Conservation (phyloP, 164 flowering plant genomes). For the Brasenia schreberi region DNA sequence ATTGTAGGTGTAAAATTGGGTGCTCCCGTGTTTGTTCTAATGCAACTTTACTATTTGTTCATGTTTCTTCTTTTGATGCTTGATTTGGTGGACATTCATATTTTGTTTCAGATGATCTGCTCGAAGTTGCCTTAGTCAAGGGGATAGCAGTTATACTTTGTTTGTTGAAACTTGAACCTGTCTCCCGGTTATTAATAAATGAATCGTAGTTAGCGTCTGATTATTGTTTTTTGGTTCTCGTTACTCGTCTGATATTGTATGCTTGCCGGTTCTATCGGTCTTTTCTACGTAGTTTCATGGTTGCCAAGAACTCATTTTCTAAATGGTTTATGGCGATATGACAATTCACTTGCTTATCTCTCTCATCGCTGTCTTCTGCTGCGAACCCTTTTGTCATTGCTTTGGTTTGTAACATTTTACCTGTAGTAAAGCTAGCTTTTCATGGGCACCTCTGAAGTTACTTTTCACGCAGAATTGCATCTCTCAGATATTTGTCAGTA, state of each 20-base stretch:
- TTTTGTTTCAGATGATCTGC: not conserved
- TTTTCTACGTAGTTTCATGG: not conserved
- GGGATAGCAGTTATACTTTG: not conserved
- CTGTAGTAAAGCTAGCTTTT: too few relatives aligned
- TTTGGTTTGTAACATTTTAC: not conserved
- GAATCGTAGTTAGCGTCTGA: not conserved
- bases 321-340: not conserved
- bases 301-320: not conserved
- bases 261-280: not conserved
- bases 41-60: not conserved
- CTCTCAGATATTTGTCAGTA: not conserved
- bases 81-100: not conserved
- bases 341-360: not conserved
- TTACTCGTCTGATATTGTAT: not conserved
- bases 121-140: not conserved
- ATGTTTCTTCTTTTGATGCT: not conserved
- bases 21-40: not conserved
- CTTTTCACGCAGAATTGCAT: not conserved
- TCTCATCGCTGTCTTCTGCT: not conserved
- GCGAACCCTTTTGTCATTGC: not conserved
- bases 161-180: not conserved
- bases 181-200: not conserved
- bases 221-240: not conserved
- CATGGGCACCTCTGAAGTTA: too few relatives aligned
- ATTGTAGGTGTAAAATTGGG: constrained; percentile 27